Base-by-base conservation (phyloP, 1,284 basidiomycete genomes). In the Pholiota adiposa region DNA sequence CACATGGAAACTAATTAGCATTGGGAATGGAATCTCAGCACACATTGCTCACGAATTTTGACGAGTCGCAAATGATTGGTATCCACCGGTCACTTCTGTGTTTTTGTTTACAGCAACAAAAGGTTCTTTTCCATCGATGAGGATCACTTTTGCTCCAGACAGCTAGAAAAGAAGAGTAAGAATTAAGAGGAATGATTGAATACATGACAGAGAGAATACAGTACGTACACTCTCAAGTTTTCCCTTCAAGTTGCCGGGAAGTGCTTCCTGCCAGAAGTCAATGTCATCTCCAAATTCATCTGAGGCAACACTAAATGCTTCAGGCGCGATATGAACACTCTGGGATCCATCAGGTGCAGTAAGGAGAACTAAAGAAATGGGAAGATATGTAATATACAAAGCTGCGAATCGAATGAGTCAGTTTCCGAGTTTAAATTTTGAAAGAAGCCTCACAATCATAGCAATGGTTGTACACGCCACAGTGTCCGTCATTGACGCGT, bases 401-500 rank as follows among this genome's bases (percentile, higher is more conserved):
- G 80, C 78, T 80, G 31, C 41, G 46, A 38, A 27, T 55, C 34
- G 19, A 53, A 52, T 40, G 38, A 33, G 38, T 59, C 29, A 58
- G 41, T n/a, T 51, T 56, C n/a, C n/a, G n/a, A n/a, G n/a, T n/a
- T n/a, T n/a, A n/a, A n/a, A n/a, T n/a, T n/a, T 38, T 4, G 7
- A 11, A 9, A 38, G 36, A 38, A 38, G 36, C 16, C 36, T 72
- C 64, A 83, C 83, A 81, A 65, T 85, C 84, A 65, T 80, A 86
- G 64, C 83, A 86, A 43, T 75, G 69, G 69, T 84, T 85, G 63
- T 82, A 79, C 53, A 84, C 81, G 44, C 79, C 79, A 65, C 82
- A 84, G 65, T 86, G 85, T 0, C 85, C 84, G 63, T 87, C 85
- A 64, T 84, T 81, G 23, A 84, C 74, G 14, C 81, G 75, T 66